Evolutionary conservation across 768 basidiomycete genomes (phyloP).

Genomic region (Brasilioporus rufonigricans): DNA sequence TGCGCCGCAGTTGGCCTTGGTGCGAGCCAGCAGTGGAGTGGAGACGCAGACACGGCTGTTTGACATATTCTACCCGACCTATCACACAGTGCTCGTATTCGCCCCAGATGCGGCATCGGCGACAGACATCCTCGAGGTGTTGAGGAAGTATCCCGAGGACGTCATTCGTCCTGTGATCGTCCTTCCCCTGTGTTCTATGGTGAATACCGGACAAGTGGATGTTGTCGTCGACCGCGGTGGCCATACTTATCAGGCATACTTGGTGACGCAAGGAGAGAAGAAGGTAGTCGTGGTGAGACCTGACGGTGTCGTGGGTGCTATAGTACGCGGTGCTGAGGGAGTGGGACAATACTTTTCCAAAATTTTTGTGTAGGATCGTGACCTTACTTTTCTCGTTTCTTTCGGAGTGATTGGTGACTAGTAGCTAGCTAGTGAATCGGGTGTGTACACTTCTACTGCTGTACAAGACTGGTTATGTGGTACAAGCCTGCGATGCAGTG

Average conservation of each 20-base stretch:
- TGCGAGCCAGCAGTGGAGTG: constrained; percentile 1
- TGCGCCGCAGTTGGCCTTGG: constrained; percentile 36
- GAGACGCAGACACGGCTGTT: constrained; percentile 17
- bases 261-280: constrained; percentile 27
- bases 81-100: constrained; percentile 34
- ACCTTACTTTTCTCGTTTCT: too few species aligned
- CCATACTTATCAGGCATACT: constrained; percentile 41
- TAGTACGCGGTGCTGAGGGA: constrained; percentile 21
- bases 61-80: constrained; percentile 17
- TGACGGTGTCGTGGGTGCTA: constrained; percentile 43
- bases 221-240: constrained; percentile 37
- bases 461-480: too few species aligned
- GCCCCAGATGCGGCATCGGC: background rate
- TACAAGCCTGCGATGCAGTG: too few species aligned
- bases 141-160: constrained; percentile 4
- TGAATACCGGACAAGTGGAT: constrained; percentile 19
- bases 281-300: constrained; percentile 39
- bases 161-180: constrained; percentile 13
- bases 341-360: background rate
- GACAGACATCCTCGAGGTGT: constrained; percentile 4
- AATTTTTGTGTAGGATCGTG: constrained; percentile 8
- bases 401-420: too few species aligned
- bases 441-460: too few species aligned
- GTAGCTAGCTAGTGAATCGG: too few species aligned
- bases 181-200: constrained; percentile 3